Conservation (phyloP, 2,329 filamentous ascomycete genomes). For the Curvularia sp. region DNA sequence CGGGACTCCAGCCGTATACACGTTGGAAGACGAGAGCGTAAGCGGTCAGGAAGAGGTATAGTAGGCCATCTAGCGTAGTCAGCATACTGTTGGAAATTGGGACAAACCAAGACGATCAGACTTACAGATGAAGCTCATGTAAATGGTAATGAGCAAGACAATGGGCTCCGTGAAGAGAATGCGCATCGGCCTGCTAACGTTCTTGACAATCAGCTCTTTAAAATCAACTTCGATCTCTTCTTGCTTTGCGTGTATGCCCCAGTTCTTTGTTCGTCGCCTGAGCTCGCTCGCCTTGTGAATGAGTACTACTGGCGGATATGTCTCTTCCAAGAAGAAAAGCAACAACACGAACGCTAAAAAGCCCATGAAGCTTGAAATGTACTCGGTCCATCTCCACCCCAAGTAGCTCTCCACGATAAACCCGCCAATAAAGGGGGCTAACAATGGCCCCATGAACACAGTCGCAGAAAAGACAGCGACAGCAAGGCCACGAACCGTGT, state of each 20-base stretch:
- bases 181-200: slow-evolving; percentile 60
- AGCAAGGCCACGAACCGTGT: slow-evolving; percentile 50
- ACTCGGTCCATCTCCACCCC: slow-evolving; percentile 64
- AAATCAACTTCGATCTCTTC: slow-evolving; percentile 63
- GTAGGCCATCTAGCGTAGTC: slow-evolving; percentile 68
- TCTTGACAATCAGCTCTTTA: slow-evolving; percentile 59
- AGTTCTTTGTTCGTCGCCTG: slow-evolving; percentile 63
- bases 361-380: slow-evolving; percentile 65
- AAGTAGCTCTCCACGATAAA: slow-evolving; percentile 59
- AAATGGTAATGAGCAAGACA: slow-evolving; percentile 57
- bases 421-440: slow-evolving; percentile 63
- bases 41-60: slow-evolving; percentile 83
- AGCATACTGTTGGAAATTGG: neutral
- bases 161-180: slow-evolving; percentile 61
- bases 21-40: slow-evolving; percentile 80
- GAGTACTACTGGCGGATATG: slow-evolving; percentile 65
- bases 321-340: slow-evolving; percentile 63
- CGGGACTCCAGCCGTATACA: slow-evolving; percentile 73
- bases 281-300: slow-evolving; percentile 64
- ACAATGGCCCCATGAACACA: slow-evolving; percentile 59
- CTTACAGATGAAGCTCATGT: slow-evolving; percentile 54
- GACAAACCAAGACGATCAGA: neutral
- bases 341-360: slow-evolving; percentile 58
- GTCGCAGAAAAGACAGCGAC: slow-evolving; percentile 61
- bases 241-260: slow-evolving; percentile 67